Conservation (phyloP, 2,329 filamentous ascomycete genomes). For the Blastomyces gilchristii region DNA sequence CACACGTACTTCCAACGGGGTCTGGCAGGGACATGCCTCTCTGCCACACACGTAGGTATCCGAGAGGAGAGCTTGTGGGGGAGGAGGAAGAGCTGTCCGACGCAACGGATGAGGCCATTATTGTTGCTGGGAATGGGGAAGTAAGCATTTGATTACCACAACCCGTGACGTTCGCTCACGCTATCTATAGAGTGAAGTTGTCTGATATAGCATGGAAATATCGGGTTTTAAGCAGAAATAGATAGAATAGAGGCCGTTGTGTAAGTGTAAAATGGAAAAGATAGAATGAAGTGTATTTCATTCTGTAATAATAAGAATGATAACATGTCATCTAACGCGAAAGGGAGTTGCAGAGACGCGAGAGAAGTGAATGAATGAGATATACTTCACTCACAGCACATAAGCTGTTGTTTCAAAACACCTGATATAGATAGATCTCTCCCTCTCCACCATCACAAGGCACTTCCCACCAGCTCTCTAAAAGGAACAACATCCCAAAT, state of each 20-base stretch:
- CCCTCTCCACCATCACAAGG: no score
- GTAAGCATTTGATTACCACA: neutral
- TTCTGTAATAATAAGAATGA: neutral
- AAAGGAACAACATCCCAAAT: neutral
- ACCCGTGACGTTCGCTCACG: no score
- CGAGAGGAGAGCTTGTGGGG: slow-evolving; percentile 10
- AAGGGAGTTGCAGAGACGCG: neutral
- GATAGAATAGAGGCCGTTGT: neutral
- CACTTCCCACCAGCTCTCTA: no score
- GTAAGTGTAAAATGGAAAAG: neutral
- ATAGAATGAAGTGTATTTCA: neutral
- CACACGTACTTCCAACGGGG: neutral
- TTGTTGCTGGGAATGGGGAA: neutral
- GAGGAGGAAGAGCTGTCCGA: neutral
- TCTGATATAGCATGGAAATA: neutral
- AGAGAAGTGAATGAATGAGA: neutral
- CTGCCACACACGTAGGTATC: slow-evolving; percentile 11
- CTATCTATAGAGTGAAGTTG: neutral
- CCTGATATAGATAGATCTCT: no score
- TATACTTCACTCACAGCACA: no score
- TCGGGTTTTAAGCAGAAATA: neutral
- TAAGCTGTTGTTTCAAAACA: neutral
- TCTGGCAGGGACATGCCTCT: neutral
- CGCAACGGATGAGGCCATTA: neutral
- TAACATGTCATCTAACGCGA: neutral